Evolutionary conservation across 164 flowering plant species (phyloP).

Genomic region (Piper longum): DNA sequence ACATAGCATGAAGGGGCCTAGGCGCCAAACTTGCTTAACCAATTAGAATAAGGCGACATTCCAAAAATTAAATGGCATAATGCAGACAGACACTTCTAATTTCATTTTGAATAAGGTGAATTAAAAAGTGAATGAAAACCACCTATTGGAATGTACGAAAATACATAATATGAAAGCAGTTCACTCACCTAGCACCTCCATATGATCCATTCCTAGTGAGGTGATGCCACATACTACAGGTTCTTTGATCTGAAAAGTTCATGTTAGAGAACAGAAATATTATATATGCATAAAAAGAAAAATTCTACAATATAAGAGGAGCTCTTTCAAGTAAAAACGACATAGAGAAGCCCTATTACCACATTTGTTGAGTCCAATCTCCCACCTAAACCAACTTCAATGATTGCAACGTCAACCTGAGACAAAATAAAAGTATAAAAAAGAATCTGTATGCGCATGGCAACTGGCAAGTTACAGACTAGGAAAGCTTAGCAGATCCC

Average conservation of each 20-base stretch:
- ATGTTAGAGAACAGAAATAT: not conserved
- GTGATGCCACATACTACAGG: constrained; percentile 84
- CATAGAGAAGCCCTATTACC: constrained; percentile 25
- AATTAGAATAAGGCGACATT: no score
- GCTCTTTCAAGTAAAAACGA: no score
- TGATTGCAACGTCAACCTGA: constrained; percentile 85
- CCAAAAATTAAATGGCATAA: no score
- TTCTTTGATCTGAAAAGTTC: constrained; percentile 45
- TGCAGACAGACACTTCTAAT: not conserved
- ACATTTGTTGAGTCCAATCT: constrained; percentile 72
- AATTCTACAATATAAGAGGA: not conserved
- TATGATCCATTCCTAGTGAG: constrained; percentile 88
- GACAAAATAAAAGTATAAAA: not conserved
- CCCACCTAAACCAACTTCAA: constrained; percentile 96
- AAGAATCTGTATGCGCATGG: not conserved
- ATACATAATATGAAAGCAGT: not conserved
- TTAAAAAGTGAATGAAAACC: not conserved
- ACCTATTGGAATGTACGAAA: constrained; percentile 2
- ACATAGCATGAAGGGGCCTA: no score
- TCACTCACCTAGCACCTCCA: constrained; percentile 46
- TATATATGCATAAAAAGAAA: not conserved
- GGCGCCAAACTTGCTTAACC: no score
- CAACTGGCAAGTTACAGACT: not conserved
- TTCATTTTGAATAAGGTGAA: no score
- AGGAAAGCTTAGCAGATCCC: no score